Evolutionary conservation across 176 grass and related monocot genomes (phyloP), one percentile per base, ranked within the genome.

Genomic region (Zizania latifolia): DNA sequence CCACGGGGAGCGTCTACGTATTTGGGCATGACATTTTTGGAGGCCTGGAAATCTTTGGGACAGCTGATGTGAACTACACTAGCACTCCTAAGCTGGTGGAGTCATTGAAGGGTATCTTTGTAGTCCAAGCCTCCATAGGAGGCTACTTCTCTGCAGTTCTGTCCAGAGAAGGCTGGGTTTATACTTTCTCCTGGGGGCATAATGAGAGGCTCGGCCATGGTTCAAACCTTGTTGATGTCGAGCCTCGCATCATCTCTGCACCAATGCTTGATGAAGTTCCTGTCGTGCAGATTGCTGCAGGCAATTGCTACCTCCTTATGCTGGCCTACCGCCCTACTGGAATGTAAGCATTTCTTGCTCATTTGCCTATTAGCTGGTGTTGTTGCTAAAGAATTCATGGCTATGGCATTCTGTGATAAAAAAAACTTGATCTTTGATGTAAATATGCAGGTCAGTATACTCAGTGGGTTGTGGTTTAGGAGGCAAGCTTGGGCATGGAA

Each of bases 401-500:
- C 29, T 27, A 68, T 30, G 14, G 12, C 9, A 15, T 33, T 34
- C 45, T 10, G 8, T 10, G 19, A 30, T 21, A 22, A 54, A 58
- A 22, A 54, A 58, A 58, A 29, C 41, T 30, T 78, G 33, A 67
- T 26, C 10, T 29, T 21, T 9, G 8, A 8, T 71, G 22, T 14
- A 1, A 8, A 86, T 57, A 19, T 80, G 60, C 82, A 92, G 90
- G 90, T 92, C 76, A 10, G 76, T 92, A 24, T 92, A 92, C 55
- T 86, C 90, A 8, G 21, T 92, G 24, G 86, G 90, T 8, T 92
- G 90, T 69, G 86, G 90, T 40, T 7, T 61, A 29, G 86, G 86
- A 74, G 90, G 90, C 57, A 92, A 92, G 62, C 86, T 86, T 65
- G 90, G 90, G 66, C 83, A 92, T 65, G 86, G 90, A 17, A 50